Evolutionary conservation across 2,329 filamentous ascomycete species (phyloP), one percentile per base, ranked within the genome.

Genomic region (Xylariaceae sp.): DNA sequence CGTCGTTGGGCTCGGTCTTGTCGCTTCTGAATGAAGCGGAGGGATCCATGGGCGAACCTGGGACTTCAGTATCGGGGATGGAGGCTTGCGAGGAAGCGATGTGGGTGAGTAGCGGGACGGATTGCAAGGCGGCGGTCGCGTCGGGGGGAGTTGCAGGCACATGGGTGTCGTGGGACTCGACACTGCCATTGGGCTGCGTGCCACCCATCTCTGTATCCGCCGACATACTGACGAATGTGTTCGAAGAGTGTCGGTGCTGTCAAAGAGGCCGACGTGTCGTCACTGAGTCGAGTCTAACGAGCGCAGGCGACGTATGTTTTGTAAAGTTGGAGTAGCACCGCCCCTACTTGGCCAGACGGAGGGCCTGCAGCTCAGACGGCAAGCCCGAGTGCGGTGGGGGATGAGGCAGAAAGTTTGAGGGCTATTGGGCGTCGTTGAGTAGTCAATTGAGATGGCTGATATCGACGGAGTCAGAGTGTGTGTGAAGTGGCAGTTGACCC

Each of bases 21-120:
- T 82, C 77, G 3, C 74, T 76, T 60, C 73, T 76, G 65, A 82
- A 80, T 0, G 77, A 79, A 43, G 71, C 63, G 43, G 68, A 66
- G 6, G 73, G 71, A 44, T 81, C 77, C 56, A 76, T 69, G 28
- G 81, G 80, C 12, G 81, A 83, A 17, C 71, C 72, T 2, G 80
- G 76, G 6, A 71, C 73, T 61, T 82, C 79, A n/a, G 81, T 84
- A 1, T 79, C 81, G 11, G 78, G 77, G n/a, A 84, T 70, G 17
- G 79, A 80, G 34, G 75, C 71, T 55, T 83, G 80, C 14, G 80
- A 81, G 9, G 52, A 57, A 36, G 71, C 70, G 22, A 66, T 60
- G 34, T 47, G 57, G 40, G 49, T 48, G 41, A 53, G 31, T 16
- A 39, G 42, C 12, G 33, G 33, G 19, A 33, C 47, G 12, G 42